A percentile compares a stretch with the other conserved stretches of the same genome.
phyloP scores from a whole-genome alignment of 768 basidiomycete species.

The Russula sp. region DNA sequence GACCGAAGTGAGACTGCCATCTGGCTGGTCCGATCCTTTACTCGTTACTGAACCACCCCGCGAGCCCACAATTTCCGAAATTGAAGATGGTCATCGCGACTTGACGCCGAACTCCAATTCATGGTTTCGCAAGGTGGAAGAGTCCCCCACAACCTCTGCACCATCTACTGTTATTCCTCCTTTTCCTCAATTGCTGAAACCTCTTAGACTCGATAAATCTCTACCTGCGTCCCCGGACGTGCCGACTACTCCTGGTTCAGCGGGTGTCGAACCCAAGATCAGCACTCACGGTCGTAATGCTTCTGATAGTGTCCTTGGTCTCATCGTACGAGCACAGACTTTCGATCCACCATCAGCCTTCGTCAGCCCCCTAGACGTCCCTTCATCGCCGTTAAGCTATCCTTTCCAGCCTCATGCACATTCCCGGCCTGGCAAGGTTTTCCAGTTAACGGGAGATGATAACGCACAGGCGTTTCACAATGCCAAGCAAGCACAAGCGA shows the following conservation, averaged over 20 bases:
- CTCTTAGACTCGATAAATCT: conserved; percentile 16
- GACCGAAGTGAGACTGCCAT: neutral
- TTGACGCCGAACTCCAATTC: neutral
- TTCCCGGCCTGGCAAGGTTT: conserved; percentile 31
- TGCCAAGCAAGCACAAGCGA: conserved; percentile 31
- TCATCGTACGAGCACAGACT: conserved; percentile 9
- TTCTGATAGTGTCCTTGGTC: conserved; percentile 5
- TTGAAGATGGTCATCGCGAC: neutral
- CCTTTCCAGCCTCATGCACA: neutral
- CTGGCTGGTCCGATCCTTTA: neutral
- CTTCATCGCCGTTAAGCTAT: neutral
- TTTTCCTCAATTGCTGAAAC: conserved; percentile 13
- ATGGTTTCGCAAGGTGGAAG: neutral
- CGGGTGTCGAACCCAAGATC: neutral
- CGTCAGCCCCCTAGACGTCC: neutral
- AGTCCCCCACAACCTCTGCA: neutral
- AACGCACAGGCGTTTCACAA: conserved; percentile 38
- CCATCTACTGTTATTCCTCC: neutral
- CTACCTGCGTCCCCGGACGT: conserved; percentile 15
- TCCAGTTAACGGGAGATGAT: conserved; percentile 35
- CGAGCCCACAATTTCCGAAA: neutral
- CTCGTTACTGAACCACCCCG: neutral
- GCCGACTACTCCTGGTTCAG: neutral
- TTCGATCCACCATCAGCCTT: neutral
- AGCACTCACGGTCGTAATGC: conserved; percentile 4